A percentile compares a stretch with the other conserved stretches of the same genome.
Evolutionary conservation across 1,284 basidiomycete species (phyloP).

Genomic region (Cutaneotrichosporon cavernicola): DNA sequence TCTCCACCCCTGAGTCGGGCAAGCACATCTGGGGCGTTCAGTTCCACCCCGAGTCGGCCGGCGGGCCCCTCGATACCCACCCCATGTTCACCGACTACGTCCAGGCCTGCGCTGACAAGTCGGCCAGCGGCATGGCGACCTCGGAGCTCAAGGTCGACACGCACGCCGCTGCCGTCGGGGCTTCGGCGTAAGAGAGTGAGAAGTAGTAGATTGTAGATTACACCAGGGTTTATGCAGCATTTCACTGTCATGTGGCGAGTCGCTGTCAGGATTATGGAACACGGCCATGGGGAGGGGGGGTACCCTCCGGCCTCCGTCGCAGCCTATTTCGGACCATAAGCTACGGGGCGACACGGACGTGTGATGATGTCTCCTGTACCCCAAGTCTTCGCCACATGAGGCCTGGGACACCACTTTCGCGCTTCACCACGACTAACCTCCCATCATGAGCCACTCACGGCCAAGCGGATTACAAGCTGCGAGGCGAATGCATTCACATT

Average conservation of each 20-base stretch:
- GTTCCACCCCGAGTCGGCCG: conserved; percentile 93
- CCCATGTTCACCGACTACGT: conserved; percentile 95
- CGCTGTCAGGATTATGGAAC: no score
- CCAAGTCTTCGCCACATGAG: no score
- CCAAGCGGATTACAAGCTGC: no score
- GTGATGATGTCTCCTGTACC: no score
- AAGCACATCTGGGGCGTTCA: conserved; percentile 93
- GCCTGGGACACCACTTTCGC: no score
- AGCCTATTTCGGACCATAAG: no score
- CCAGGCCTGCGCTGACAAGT: conserved; percentile 52
- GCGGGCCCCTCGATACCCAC: conserved; percentile 69
- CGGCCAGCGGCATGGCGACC: conserved; percentile 7
- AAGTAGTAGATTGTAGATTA: conserved; percentile 8
- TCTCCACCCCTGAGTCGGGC: conserved; percentile 79
- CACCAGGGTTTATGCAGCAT: conserved; percentile 5
- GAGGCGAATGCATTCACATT: no score
- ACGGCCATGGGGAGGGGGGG: no score
- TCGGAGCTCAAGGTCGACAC: conserved; percentile 13
- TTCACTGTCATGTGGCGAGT: neutral
- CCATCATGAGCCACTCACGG: no score
- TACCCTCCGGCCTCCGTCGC: no score
- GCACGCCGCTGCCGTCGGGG: conserved; percentile 7
- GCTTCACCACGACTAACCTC: no score
- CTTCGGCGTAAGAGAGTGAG: neutral
- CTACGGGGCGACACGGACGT: no score